Evolutionary conservation across 129 eudicot species (phyloP).

Genomic region (Flaveria brownii): DNA sequence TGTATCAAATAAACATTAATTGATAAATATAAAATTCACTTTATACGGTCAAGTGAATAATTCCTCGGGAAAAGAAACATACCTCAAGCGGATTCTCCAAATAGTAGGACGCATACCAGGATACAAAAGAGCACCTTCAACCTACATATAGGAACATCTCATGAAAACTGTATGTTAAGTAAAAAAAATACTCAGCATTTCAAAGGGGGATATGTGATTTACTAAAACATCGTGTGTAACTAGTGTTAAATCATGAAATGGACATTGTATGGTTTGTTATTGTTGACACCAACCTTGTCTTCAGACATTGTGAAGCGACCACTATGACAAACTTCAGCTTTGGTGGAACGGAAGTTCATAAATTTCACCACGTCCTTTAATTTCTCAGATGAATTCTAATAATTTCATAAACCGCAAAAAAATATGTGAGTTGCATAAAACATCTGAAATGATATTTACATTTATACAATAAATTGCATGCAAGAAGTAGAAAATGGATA

Average conservation of each 20-base stretch:
- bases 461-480: constrained; percentile 4
- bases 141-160: constrained; percentile 46
- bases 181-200: background rate
- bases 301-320: constrained; percentile 88
- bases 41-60: background rate
- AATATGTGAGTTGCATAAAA: constrained; percentile 2
- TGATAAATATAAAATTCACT: background rate
- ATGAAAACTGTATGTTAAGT: background rate
- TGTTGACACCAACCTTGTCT: constrained; percentile 63
- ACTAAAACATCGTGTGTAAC: background rate
- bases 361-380: constrained; percentile 76
- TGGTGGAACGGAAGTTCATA: constrained; percentile 78
- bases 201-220: background rate
- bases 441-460: background rate
- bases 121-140: constrained; percentile 93
- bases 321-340: constrained; percentile 62
- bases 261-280: background rate
- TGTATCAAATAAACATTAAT: constrained; percentile 13
- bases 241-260: background rate
- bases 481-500: constrained; percentile 12
- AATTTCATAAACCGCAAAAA: constrained; percentile 26
- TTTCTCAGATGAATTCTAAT: constrained; percentile 86
- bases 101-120: constrained; percentile 95
- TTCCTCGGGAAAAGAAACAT: constrained; percentile 11
- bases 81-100: constrained; percentile 95